Evolutionary conservation across 2,329 filamentous ascomycete species (phyloP).

Genomic region (Aspergillus sojae): DNA sequence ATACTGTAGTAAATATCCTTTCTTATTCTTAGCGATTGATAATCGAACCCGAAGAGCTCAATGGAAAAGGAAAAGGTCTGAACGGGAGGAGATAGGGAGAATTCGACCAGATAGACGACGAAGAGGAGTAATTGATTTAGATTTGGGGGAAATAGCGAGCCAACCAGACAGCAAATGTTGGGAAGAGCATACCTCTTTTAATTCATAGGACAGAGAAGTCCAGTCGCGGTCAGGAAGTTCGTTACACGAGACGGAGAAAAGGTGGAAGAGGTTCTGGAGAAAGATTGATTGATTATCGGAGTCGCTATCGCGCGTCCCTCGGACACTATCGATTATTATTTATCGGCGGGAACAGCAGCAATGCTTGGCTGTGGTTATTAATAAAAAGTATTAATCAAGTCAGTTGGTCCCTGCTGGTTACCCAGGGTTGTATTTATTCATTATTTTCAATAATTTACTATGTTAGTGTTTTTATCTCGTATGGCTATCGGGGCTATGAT

Average conservation of each 20-base stretch:
- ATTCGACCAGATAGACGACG: background rate
- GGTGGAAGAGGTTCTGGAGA: background rate
- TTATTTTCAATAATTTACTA: background rate
- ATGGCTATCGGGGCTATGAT: background rate
- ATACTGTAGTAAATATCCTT: background rate
- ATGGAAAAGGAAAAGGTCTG: background rate
- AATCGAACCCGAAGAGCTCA: background rate
- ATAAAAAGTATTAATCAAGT: background rate
- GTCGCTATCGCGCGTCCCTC: conserved; percentile 18
- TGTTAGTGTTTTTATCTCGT: background rate
- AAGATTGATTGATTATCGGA: conserved; percentile 17
- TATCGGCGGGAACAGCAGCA: conserved; percentile 15
- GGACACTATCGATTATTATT: conserved; percentile 25
- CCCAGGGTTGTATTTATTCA: background rate
- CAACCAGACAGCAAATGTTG: background rate
- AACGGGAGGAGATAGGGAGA: conserved; percentile 1
- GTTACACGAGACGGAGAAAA: conserved; percentile 10
- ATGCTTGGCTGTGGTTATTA: conserved; percentile 14
- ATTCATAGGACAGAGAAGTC: background rate
- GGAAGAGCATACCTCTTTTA: background rate
- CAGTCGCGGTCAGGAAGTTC: background rate
- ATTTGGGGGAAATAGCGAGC: background rate
- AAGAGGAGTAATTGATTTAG: background rate
- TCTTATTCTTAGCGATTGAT: background rate
- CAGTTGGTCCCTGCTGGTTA: background rate